These are phyloP conservation scores for Silene conica DNA, from an alignment of 148 eudicot genomes.

Conservation along the genomic window DNA sequence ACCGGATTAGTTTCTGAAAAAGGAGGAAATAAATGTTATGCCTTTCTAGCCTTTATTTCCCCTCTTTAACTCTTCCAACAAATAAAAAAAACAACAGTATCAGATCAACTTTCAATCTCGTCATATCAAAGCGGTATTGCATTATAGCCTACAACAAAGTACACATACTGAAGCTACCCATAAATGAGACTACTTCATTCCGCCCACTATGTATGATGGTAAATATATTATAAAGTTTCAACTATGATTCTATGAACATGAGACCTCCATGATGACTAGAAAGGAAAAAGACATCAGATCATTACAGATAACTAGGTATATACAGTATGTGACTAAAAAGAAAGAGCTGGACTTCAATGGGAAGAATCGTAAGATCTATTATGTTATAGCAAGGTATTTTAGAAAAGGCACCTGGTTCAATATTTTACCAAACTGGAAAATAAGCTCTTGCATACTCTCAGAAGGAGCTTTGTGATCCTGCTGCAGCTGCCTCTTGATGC, in stretches of 20 bases:
- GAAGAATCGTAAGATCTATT: background rate
- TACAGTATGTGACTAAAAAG: background rate
- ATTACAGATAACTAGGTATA: background rate
- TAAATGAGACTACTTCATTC: background rate
- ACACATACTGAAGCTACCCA: background rate
- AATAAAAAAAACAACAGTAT: background rate
- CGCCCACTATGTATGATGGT: background rate
- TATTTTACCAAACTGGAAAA: constrained; percentile 65
- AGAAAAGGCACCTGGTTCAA: constrained; percentile 53
- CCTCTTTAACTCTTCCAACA: background rate
- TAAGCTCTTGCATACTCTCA: constrained; percentile 80
- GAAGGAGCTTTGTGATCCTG: constrained; percentile 51
- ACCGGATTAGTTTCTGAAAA: background rate
- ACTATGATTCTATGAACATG: background rate
- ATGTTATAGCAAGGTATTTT: background rate
- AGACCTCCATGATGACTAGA: background rate
- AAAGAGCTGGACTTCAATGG: background rate
- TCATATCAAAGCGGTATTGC: background rate
- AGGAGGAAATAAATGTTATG: background rate
- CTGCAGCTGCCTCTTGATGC: constrained; percentile 46
- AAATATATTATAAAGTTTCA: background rate
- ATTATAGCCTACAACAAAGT: background rate
- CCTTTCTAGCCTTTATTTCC: background rate
- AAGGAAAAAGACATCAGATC: background rate
- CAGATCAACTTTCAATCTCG: background rate